Conservation (phyloP, 768 basidiomycete genomes). For the Strobilomyces echinocephalus region DNA sequence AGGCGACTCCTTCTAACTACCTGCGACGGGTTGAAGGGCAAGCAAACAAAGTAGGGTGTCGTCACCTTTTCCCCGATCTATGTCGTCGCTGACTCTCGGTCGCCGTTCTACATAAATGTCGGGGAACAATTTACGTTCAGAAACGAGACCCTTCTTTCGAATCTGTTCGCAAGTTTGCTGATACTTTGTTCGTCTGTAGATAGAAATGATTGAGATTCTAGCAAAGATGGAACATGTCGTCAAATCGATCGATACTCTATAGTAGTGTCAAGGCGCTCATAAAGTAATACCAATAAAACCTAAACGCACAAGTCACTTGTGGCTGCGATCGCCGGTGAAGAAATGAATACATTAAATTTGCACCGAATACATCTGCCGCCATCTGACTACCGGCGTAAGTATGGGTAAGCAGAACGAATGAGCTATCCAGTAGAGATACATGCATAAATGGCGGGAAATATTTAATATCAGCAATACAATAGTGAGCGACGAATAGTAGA, state of each 20-base stretch:
- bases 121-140: slow-evolving; percentile 9
- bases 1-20: slow-evolving; percentile 23
- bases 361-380: slow-evolving; percentile 4
- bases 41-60: slow-evolving; percentile 17
- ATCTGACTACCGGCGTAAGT: slow-evolving; percentile 2
- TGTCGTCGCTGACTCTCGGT: neutral
- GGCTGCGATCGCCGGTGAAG: neutral
- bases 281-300: too few species aligned
- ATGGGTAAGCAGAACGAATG: neutral
- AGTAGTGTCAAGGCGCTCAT: too few species aligned
- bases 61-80: neutral
- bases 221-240: slow-evolving; percentile 11
- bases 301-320: neutral
- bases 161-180: slow-evolving; percentile 31
- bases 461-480: slow-evolving; percentile 12
- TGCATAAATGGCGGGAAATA: slow-evolving; percentile 14
- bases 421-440: slow-evolving; percentile 26
- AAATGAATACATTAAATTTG: neutral
- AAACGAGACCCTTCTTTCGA: slow-evolving; percentile 25
- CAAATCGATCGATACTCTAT: too few species aligned
- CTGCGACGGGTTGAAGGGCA: slow-evolving; percentile 21
- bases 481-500: neutral
- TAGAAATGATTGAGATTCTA: slow-evolving; percentile 27
- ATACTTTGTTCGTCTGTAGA: slow-evolving; percentile 10
- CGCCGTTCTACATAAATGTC: slow-evolving; percentile 14